These are phyloP conservation scores for Rutstroemia sp. DNA, from an alignment of 2,329 filamentous ascomycete species.

Conservation along the genomic window DNA sequence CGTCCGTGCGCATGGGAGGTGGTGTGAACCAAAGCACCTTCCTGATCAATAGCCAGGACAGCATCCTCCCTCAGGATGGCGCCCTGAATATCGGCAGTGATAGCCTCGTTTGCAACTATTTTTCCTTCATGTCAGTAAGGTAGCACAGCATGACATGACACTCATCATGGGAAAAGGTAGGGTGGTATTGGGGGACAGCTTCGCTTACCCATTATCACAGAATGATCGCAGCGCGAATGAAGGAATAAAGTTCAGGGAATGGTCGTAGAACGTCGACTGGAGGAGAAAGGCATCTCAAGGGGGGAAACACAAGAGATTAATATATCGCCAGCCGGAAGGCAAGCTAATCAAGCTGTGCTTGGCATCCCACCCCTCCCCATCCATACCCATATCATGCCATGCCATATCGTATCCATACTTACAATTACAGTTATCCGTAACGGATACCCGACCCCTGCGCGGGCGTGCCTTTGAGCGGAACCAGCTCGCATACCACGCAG, in stretches of 20 bases:
- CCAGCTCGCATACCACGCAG: not conserved
- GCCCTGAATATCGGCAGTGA: slow-evolving; percentile 12
- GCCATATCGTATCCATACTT: not conserved
- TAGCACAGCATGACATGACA: not conserved
- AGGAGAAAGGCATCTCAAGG: not conserved
- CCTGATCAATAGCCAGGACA: slow-evolving; percentile 12
- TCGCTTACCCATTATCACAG: slow-evolving; percentile 9
- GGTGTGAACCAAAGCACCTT: slow-evolving; percentile 15
- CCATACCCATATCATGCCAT: not conserved
- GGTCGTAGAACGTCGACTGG: slow-evolving; percentile 7
- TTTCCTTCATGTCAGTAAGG: not conserved
- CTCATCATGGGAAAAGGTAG: not conserved
- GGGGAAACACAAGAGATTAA: slow-evolving; percentile 8
- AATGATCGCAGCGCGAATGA: slow-evolving; percentile 1
- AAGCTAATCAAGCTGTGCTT: not conserved
- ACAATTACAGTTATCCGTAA: not conserved
- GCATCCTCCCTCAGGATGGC: slow-evolving; percentile 8
- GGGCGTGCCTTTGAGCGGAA: not conserved
- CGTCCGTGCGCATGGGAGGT: not conserved
- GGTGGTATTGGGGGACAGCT: no score
- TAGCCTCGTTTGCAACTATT: slow-evolving; percentile 9
- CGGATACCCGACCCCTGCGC: no score
- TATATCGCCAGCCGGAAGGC: not conserved
- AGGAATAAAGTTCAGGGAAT: not conserved
- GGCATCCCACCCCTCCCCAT: not conserved